Evolutionary conservation across 2,329 filamentous ascomycete genomes (phyloP), one percentile per base, ranked within the genome.

Genomic region (Knufia petricola): DNA sequence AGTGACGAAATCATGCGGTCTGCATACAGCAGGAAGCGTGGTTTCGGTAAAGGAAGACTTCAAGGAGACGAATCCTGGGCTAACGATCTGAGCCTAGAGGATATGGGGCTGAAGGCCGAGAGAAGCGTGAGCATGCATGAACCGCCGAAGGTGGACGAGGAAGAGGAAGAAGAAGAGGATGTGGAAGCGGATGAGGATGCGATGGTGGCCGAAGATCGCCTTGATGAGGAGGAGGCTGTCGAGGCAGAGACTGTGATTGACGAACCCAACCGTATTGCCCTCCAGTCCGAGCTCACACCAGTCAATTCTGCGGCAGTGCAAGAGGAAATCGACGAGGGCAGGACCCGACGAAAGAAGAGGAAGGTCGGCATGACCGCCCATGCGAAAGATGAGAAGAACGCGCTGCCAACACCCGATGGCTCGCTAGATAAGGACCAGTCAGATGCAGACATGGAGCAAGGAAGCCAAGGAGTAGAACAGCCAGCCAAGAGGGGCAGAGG

Each of bases 1-100:
- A 67, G 72, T 54, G 72, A 70, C 69, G 62, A 68, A 17, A 66
- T 71, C 49, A 55, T 69, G 2, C 52, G 24, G 17, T 41, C 46
- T 17, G 46, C 37, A 32, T 50, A 50, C 2, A 51, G 49, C 37
- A 52, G 40, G 21, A 44, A 52, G 20, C 50, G 46, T 23, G 54
- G 53, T 15, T 58, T 54, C 48, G 30, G 41, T n/a, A 48, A 24
- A 20, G 34, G 15, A 9, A n/a, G 43, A 8, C 13, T 26, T 1
- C 37, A 46, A 12, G 48, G 52, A 17, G 56, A 59, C 34, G 56
- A 59, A 41, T 56, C 53, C 24, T 59, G 56, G 56, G 56, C 56
- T 3, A 57, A 59, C n/a, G 51, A 59, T 41, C 50, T 59, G 48
- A 55, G 55, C 46, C 49, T 59, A 38, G 56, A 50, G 20, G 56